Evolutionary conservation across 306 rosid species (phyloP), one percentile per base, ranked within the genome.

Genomic region (Acacia melanoxylon): DNA sequence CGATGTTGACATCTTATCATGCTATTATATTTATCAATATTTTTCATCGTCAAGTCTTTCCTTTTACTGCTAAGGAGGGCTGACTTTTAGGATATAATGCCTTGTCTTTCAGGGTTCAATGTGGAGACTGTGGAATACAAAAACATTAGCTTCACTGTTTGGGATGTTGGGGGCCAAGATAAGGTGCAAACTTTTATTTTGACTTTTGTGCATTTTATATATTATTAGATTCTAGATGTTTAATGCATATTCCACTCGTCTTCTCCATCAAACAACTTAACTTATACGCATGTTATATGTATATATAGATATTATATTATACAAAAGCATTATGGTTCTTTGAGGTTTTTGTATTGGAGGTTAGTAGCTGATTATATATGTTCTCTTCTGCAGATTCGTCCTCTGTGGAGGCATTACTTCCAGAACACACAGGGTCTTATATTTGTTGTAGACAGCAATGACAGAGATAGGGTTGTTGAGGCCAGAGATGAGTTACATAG

Each of bases 141-240:
- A 88, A 96, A 96, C 89, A 96, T 96, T 80, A 96, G 99, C 91
- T 96, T 96, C 94, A 96, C 99, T 1, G 99, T 96, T 73, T 96
- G 99, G 99, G 99, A 96, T 90, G 99, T 96, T 13, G 99, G 99
- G 54, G 99, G 99, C 80, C 99, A 96, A 78, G 99, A 96, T 89
- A 96, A 96, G 99, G 99, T 93, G 77, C 80, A 76, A 35, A 69
- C 52, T 68, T 69, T 41, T n/a, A 52, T 19, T 76, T 83, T 75
- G 62, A 80, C 74, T 83, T 56, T 6, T n/a, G 8, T 40, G 62
- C 68, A 69, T 77, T 61, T 27, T 49, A 46, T 25, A 13, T 7
- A 44, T 51, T 73, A 13, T 49, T 10, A 37, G 44, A 42, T 24
- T 68, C 51, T n/a, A 6, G 52, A 41, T 78, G 75, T 49, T 82